A percentile compares a stretch with the other conserved stretches of the same genome.
phyloP scores from a whole-genome alignment of 2,329 filamentous ascomycete species.

The Salinomyces thailandicus region DNA sequence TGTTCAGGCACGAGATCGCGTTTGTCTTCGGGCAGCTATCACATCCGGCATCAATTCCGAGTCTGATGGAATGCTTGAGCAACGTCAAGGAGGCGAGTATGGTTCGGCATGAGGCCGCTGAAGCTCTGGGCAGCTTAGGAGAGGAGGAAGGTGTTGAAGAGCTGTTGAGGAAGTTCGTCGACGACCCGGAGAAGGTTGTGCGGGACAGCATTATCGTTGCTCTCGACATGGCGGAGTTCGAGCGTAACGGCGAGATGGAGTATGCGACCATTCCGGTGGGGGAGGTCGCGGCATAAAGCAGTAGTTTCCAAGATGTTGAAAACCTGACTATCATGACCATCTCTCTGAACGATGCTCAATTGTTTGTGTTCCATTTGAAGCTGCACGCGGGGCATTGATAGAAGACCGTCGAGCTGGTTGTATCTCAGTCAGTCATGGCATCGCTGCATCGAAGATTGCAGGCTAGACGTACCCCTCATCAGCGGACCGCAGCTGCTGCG shows the following conservation, averaged over 20 bases:
- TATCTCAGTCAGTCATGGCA: not conserved
- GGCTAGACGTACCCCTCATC: constrained; percentile 71
- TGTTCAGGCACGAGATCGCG: constrained; percentile 95
- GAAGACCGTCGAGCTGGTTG: constrained; percentile 61
- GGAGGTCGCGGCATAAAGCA: constrained; percentile 14
- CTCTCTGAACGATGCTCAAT: constrained; percentile 35
- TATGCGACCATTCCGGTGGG: constrained; percentile 72
- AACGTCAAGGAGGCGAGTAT: constrained; percentile 79
- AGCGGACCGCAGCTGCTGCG: constrained; percentile 77
- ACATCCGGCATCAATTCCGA: constrained; percentile 93
- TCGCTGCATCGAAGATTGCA: too few species aligned
- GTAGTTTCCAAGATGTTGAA: not conserved
- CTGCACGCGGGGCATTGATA: constrained; percentile 74
- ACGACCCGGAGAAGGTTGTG: constrained; percentile 88
- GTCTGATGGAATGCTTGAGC: constrained; percentile 66
- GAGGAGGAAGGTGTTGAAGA: constrained; percentile 90
- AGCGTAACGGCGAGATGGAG: constrained; percentile 77
- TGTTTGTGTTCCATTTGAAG: constrained; percentile 60
- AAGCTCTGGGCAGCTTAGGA: constrained; percentile 86
- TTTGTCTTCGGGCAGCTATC: constrained; percentile 96
- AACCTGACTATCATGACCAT: too few species aligned
- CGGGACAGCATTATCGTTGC: constrained; percentile 91
- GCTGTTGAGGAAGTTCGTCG: constrained; percentile 66
- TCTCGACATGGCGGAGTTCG: constrained; percentile 95
- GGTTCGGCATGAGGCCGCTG: constrained; percentile 95